These are phyloP conservation scores for Penicillium cinerascens DNA, from an alignment of 495 filamentous ascomycete species.

Conservation along the genomic window DNA sequence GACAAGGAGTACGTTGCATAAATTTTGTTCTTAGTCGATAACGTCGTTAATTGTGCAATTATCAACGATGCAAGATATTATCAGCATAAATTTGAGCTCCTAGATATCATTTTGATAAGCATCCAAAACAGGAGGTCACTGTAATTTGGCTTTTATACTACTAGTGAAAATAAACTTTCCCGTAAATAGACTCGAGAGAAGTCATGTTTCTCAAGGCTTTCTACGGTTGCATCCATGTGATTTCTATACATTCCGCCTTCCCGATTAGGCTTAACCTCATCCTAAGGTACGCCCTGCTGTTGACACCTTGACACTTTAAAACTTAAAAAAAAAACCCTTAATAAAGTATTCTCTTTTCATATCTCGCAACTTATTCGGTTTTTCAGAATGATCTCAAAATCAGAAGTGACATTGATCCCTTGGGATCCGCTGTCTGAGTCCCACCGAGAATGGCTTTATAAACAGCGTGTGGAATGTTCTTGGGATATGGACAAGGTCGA, in stretches of 20 bases:
- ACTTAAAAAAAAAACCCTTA: neutral
- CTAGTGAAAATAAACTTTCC: too few relatives aligned
- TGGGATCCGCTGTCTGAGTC: conserved; percentile 19
- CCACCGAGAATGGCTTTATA: conserved; percentile 9
- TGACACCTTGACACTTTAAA: neutral
- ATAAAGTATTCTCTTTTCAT: neutral
- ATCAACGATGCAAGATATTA: conserved; percentile 10
- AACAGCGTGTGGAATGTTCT: conserved; percentile 21
- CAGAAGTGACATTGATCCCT: conserved; percentile 16
- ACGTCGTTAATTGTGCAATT: too few relatives aligned
- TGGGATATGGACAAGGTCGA: conserved; percentile 25
- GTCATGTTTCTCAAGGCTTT: too few relatives aligned
- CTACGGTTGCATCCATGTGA: too few relatives aligned
- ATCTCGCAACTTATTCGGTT: too few relatives aligned
- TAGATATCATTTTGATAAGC: too few relatives aligned
- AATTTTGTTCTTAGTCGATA: neutral
- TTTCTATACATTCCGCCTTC: too few relatives aligned
- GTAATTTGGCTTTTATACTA: too few relatives aligned
- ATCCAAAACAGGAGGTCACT: too few relatives aligned
- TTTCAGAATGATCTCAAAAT: conserved; percentile 24
- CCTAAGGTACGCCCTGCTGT: neutral
- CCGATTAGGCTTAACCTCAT: neutral
- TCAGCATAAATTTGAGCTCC: too few relatives aligned
- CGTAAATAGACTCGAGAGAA: too few relatives aligned
- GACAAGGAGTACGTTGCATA: neutral